Base-by-base conservation (phyloP, 2,329 filamentous ascomycete species). In the Phaeomoniella chlamydospora region DNA sequence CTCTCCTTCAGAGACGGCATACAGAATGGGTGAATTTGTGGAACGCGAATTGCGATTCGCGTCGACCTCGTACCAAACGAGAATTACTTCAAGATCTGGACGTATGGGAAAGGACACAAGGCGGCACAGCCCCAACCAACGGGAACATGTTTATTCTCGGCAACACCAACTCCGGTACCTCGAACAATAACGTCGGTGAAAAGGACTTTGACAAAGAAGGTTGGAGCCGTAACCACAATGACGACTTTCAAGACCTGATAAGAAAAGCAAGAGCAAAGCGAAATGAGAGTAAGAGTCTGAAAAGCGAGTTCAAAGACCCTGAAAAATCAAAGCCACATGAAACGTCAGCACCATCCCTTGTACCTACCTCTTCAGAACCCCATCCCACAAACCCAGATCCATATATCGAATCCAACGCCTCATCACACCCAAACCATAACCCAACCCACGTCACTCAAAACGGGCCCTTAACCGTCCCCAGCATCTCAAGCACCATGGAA, bases 11-110 rank as follows among this genome's bases (percentile, higher is more conserved):
- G 52, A 72, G 70, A 44, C 73, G 92, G 13, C 87, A 96, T 50
- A 83, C 74, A 15, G 90, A 98, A 56, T 98, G 87, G 87, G 70
- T 90, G 35, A 94, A 90, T 26, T 61, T 98, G 13, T 94, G 85
- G 80, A 98, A 98, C 55, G 83, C 92, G 9, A 98, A 98, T 53
- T 94, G 86, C 58, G 90, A 98, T 56, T 80, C 87, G 2, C 72
- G 71, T 22, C 64, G 65, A 2, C 85, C 85, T 0, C 81, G 80
- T 51, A 65, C 67, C 9, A 84, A 82, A 43, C 51, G 60, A 4
- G 78, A 90, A 39, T 57, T 98, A 3, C 57, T 93, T 12, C 73
- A 72, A 11, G 88, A 96, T 41, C 56, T 98, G 10, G 80, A 88
- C 15, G 58, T 72, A 1, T 96, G 90, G 88, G 90, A 98, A 56